A percentile compares a stretch with the other conserved stretches of the same genome.
These are phyloP conservation scores for Penicillium sclerotiorum DNA, from an alignment of 2,329 filamentous ascomycete species.

Conservation along the genomic window DNA sequence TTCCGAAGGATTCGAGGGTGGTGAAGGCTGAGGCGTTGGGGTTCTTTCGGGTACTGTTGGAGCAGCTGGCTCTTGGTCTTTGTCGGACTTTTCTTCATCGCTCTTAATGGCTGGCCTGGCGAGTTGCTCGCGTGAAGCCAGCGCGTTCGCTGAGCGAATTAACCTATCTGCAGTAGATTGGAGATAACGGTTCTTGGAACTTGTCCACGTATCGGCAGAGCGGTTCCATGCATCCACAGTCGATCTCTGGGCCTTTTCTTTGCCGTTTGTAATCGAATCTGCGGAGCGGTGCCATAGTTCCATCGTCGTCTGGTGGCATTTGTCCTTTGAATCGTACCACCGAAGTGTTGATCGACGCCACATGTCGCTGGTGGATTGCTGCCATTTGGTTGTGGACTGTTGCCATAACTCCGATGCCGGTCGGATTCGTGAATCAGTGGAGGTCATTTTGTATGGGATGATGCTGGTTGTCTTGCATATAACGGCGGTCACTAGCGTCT, in stretches of 20 bases:
- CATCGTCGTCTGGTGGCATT: constrained; percentile 12
- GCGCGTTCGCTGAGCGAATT: constrained; percentile 10
- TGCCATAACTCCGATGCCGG: constrained; percentile 8
- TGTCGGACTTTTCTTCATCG: neutral
- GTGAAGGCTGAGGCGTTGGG: neutral
- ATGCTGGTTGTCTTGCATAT: neutral
- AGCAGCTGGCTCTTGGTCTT: neutral
- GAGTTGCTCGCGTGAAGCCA: constrained; percentile 14
- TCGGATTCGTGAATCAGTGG: constrained; percentile 3
- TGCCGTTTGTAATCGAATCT: constrained; percentile 3
- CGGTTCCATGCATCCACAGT: constrained; percentile 8
- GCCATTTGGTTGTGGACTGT: constrained; percentile 12
- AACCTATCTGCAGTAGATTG: constrained; percentile 13
- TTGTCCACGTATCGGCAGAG: constrained; percentile 4
- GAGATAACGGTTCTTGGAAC: constrained; percentile 8
- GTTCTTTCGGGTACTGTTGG: neutral
- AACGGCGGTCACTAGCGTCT: too few relatives aligned
- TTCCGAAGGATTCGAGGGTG: neutral
- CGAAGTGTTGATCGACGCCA: constrained; percentile 11
- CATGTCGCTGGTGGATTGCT: constrained; percentile 17
- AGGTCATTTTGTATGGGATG: constrained; percentile 7
- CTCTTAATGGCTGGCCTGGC: neutral
- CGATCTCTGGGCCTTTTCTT: too few relatives aligned
- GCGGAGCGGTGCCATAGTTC: constrained; percentile 7
- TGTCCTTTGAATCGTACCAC: constrained; percentile 14